A percentile compares a stretch with the other conserved stretches of the same genome.
phyloP scores from a whole-genome alignment of 148 eudicot genomes.

The Silene conica region DNA sequence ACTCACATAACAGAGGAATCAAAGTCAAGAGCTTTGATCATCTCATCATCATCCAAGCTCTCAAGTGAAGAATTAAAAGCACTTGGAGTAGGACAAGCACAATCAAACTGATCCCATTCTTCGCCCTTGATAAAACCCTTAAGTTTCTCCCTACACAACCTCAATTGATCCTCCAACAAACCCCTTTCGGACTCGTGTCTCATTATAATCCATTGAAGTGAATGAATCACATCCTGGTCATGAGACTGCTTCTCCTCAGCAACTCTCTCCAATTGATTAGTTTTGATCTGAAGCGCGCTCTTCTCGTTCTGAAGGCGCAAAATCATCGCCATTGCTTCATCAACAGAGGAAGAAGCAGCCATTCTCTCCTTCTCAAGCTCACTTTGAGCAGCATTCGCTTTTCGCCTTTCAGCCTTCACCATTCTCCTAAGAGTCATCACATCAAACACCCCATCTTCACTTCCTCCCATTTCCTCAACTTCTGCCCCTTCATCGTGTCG shows the following conservation, averaged over 20 bases:
- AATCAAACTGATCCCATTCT: conserved; percentile 37
- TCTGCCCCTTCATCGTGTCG: conserved; percentile 23
- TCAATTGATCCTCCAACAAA: conserved; percentile 51
- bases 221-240: conserved; percentile 76
- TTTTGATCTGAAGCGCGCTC: conserved; percentile 54
- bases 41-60: conserved; percentile 34
- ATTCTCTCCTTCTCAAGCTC: conserved; percentile 79
- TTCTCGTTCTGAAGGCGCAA: conserved; percentile 72
- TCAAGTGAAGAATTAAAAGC: conserved; percentile 21
- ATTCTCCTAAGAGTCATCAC: conserved; percentile 52
- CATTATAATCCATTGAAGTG: conserved; percentile 60
- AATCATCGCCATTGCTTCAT: conserved; percentile 92
- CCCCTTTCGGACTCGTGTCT: conserved; percentile 56
- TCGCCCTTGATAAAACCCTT: conserved; percentile 31
- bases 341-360: conserved; percentile 72
- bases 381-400: conserved; percentile 35
- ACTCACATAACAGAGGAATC: conserved; percentile 33
- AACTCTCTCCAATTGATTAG: conserved; percentile 50
- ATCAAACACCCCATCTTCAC: conserved; percentile 50
- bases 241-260: conserved; percentile 66
- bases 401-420: conserved; percentile 49
- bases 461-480: conserved; percentile 20
- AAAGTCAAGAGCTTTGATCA: conserved; percentile 52
- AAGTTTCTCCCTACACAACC: conserved; percentile 39
- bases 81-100: conserved; percentile 33